Base-by-base conservation (phyloP, 2,329 filamentous ascomycete genomes). In the Cyphellophora attinorum region DNA sequence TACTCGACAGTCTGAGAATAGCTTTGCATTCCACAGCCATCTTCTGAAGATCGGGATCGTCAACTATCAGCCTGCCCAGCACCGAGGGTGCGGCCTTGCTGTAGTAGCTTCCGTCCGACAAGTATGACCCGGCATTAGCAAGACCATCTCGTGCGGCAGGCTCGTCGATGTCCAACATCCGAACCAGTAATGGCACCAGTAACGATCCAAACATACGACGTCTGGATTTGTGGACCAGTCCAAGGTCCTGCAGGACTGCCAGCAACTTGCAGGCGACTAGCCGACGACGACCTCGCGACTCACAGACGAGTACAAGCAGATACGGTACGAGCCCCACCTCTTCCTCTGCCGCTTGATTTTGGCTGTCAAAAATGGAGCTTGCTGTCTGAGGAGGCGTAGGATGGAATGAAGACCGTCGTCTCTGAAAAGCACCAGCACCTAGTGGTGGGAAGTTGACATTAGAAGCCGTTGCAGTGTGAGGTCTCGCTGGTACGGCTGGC, bases 11-110 rank as follows among this genome's bases (percentile, higher is more conserved):
- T 34, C 69, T 68, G 34, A 72, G 72, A 34, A 83, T 68, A 8
- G 74, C 72, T 35, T 66, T 67, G 29, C 74, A 74, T 40, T 95
- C 84, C 28, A 79, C 80, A 0, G 86, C 85, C 23, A 85, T 79
- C 49, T 79, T 82, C 57, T 96, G 89, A 34, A 96, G 67, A 39
- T 74, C 70, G 40, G 81, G 76, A 53, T 79, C 85, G 50, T 91
- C 84, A 16, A 77, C 76, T 12, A 94, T 76, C 25, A 96, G 67
- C 29, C 79, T 76, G 11, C 85, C 84, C 35, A 96, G 66, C 8
- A 93, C 72, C 1, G 75, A 70, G 5, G 88, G 84, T 2, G 82
- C 77, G 42, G 75, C 74, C 14, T 63, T 61, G 10, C 60, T 50
- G 10, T 64, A 59, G 27, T 59, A 55, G 17, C 59, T 35, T 2